Conservation (phyloP, 2,329 filamentous ascomycete species). For the Diaporthe citrichinensis region DNA sequence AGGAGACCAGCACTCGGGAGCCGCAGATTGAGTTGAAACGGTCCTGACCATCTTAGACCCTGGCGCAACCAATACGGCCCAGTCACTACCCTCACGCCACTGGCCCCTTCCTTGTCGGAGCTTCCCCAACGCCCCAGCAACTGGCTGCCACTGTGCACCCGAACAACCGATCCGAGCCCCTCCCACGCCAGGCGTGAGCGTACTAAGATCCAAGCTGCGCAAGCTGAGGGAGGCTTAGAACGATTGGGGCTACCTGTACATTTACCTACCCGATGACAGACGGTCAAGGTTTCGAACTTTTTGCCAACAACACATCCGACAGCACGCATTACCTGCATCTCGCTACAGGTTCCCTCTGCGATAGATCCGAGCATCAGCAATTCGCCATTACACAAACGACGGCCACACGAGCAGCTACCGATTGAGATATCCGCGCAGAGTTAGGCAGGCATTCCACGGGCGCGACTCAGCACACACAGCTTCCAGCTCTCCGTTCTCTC, state of each 20-base stretch:
- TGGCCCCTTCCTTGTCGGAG: slow-evolving; percentile 8
- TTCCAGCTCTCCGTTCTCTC: slow-evolving; percentile 1
- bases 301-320: slow-evolving; percentile 23
- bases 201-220: slow-evolving; percentile 37
- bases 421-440: slow-evolving; percentile 11
- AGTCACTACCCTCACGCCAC: slow-evolving; percentile 22
- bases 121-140: not conserved
- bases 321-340: slow-evolving; percentile 31
- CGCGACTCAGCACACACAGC: slow-evolving; percentile 19
- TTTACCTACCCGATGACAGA: slow-evolving; percentile 38
- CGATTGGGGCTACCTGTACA: slow-evolving; percentile 25
- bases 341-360: slow-evolving; percentile 23
- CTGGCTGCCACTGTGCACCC: not conserved
- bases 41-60: slow-evolving; percentile 32
- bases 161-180: not conserved
- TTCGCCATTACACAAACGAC: not conserved
- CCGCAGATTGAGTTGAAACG: slow-evolving; percentile 35
- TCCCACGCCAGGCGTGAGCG: slow-evolving; percentile 27
- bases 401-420: slow-evolving; percentile 8
- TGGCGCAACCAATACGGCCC: not conserved
- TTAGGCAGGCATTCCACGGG: slow-evolving; percentile 4
- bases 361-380: slow-evolving; percentile 17
- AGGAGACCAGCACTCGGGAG: slow-evolving; percentile 12
- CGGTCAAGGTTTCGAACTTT: slow-evolving; percentile 32
- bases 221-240: slow-evolving; percentile 42